Percentiles rank a stretch among this genome's conserved stretches.
Evolutionary conservation across 345 rosid species (phyloP).

Genomic region (Bruguiera gymnorhiza): DNA sequence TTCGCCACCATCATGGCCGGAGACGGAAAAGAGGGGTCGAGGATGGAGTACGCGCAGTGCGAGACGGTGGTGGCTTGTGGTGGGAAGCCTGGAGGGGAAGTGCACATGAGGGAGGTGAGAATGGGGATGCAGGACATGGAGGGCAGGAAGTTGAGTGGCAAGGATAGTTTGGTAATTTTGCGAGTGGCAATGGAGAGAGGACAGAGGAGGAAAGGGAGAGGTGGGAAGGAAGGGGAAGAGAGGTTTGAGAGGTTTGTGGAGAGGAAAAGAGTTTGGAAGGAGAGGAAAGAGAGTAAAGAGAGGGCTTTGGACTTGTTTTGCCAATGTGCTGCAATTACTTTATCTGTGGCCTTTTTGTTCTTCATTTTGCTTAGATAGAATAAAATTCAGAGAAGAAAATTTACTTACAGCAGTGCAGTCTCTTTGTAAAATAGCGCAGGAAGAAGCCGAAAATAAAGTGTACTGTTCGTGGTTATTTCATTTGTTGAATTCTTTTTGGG

Average conservation of each 20-base stretch:
- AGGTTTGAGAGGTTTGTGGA: constrained; percentile 41
- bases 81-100: constrained; percentile 49
- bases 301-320: constrained; percentile 23
- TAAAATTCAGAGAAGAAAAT: background rate
- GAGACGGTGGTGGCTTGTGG: constrained; percentile 42
- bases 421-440: too few relatives aligned
- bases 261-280: constrained; percentile 39
- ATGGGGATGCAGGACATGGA: constrained; percentile 75
- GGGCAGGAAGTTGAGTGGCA: constrained; percentile 60
- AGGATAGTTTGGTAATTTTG: constrained; percentile 61
- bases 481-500: too few relatives aligned
- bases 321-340: constrained; percentile 35
- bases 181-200: constrained; percentile 42
- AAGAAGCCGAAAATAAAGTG: too few relatives aligned
- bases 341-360: constrained; percentile 55
- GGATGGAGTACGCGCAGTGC: constrained; percentile 40
- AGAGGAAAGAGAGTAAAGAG: constrained; percentile 33
- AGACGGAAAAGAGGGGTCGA: constrained; percentile 15
- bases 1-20: constrained; percentile 42
- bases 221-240: constrained; percentile 27
- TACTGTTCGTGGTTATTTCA: too few relatives aligned
- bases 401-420: too few relatives aligned
- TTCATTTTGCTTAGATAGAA: constrained; percentile 31
- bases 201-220: constrained; percentile 30
- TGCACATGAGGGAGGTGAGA: constrained; percentile 68